Base-by-base conservation (phyloP, 225 moss, liverwort and hornwort species). In the Sphagnum contortum region DNA sequence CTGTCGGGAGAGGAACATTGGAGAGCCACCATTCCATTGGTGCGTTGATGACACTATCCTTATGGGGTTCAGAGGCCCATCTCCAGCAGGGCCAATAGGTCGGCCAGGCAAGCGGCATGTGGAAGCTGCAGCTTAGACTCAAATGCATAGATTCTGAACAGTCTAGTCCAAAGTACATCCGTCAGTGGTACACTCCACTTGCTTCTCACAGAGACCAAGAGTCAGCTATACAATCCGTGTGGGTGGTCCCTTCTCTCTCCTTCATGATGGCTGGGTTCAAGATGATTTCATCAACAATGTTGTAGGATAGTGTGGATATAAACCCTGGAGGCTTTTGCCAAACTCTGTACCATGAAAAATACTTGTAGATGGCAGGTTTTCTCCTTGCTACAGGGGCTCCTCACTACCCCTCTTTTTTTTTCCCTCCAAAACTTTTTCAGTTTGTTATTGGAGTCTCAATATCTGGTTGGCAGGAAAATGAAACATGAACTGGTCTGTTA, bases 11-110 rank as follows among this genome's bases (percentile, higher is more conserved):
- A 86, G 80, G 72, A 98, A 91, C 52, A 78, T 81, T 55, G 78
- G 78, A 44, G 89, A 87, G 68, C 83, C 93, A 53, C 87, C 90
- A 48, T 98, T 98, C 51, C 98, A 98, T 53, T 89, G 91, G 89
- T 98, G 98, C 68, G 93, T 93, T 66, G 89, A 98, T 70, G 98
- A 98, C 70, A 77, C 87, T 44, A 93, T 98, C 64, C 91, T 87
- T 44, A 88, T 86, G 82, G 98, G 98, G 12, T 93, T 98, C 79
- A 86, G 89, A 68, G 98, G 98, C 49, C 91, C 93, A 4, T 98
- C 98, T 48, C 93, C 98, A 29, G 98, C 98, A 44, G 98, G 98
- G 48, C 93, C 98, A 45, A 98, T 98, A 57, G 91, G 98, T 51
- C 82, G 93, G 73, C 98, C 93, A 56, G 93, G 79, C 63, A 88